Evolutionary conservation across 495 filamentous ascomycete species (phyloP), one percentile per base, ranked within the genome.

Genomic region (Glutinoglossum americanum): DNA sequence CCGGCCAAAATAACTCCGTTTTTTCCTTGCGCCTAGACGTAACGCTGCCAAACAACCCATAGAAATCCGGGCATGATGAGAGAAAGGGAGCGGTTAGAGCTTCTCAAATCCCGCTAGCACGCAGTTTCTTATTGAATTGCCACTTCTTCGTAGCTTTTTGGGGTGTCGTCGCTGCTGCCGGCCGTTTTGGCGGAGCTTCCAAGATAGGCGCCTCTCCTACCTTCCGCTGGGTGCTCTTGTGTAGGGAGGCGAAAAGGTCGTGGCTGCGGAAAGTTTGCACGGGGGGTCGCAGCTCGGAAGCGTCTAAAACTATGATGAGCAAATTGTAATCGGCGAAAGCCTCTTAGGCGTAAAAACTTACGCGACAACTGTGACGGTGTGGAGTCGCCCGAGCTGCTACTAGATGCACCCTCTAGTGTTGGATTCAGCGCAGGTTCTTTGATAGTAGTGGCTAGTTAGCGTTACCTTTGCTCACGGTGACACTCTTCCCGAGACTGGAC

Each of bases 191-290:
- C n/a, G 54, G 54, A 56, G 54, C 54, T 21, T 33, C 54, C 25
- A 39, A 23, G 32, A 56, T 37, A 25, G 54, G 54, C 23, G 54
- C 54, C 32, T 56, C 54, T 25, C 54, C 54, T 8, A 56, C 1
- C 32, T 56, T 56, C 19, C 54, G 27, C 32, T 23, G 37, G 3
- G 54, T 54, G 51, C 51, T 54, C n/a, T 30, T 54, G 51, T 54
- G 51, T 13, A 54, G 23, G 8, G 27, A 37, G 32, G 27, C 3
- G 30, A 56, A 13, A 6, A 41, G 32, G 28, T 56, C 37, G 1
- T 39, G 27, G 28, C 54, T 56, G n/a, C 30, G 54, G 54, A 56
- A 56, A 8, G 23, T 56, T 1, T 32, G 49, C 26, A 17, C 2
- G 19, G 49, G 49, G 5, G 49, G 49, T 11, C 49, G 49, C 49